Evolutionary conservation across 352 stramenopile genomes (phyloP).

Genomic region (Globisporangium megalacanthum): DNA sequence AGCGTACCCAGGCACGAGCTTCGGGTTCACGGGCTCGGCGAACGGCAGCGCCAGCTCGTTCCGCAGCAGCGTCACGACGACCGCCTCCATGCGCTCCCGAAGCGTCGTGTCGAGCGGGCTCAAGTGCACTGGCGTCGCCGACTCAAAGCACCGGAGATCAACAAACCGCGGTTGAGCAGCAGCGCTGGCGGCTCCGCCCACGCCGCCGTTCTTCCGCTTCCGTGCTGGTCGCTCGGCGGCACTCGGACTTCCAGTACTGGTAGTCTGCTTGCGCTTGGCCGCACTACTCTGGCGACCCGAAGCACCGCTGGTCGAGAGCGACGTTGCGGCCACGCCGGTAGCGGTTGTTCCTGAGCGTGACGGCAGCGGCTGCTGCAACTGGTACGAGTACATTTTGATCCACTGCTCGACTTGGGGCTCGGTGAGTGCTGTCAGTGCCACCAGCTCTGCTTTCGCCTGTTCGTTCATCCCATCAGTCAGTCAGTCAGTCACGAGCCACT

Average conservation of each 20-base stretch:
- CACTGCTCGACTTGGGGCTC: conserved; percentile 64
- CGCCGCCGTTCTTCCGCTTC: conserved; percentile 30
- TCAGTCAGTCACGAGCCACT: background rate
- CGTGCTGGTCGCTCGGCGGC: conserved; percentile 23
- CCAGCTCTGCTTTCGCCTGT: conserved; percentile 40
- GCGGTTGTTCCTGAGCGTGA: background rate
- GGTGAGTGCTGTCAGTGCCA: conserved; percentile 50
- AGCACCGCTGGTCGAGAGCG: conserved; percentile 1
- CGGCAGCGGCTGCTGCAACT: conserved; percentile 19
- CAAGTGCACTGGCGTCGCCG: conserved; percentile 17
- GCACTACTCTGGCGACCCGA: conserved; percentile 31
- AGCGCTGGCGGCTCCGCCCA: too few species aligned
- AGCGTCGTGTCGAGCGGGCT: conserved; percentile 43
- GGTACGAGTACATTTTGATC: conserved; percentile 33
- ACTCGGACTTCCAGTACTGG: conserved; percentile 14
- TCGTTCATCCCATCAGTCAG: background rate
- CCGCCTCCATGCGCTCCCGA: conserved; percentile 43
- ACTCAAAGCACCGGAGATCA: conserved; percentile 55
- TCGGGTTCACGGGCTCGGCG: conserved; percentile 53
- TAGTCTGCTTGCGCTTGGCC: conserved; percentile 44
- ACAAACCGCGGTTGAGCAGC: conserved; percentile 27
- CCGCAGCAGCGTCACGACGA: conserved; percentile 55
- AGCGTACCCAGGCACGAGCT: conserved; percentile 65
- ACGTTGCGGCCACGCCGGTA: background rate
- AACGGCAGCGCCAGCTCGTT: conserved; percentile 70